phyloP scores from a whole-genome alignment of 495 filamentous ascomycete species.

The Cercophora samala region DNA sequence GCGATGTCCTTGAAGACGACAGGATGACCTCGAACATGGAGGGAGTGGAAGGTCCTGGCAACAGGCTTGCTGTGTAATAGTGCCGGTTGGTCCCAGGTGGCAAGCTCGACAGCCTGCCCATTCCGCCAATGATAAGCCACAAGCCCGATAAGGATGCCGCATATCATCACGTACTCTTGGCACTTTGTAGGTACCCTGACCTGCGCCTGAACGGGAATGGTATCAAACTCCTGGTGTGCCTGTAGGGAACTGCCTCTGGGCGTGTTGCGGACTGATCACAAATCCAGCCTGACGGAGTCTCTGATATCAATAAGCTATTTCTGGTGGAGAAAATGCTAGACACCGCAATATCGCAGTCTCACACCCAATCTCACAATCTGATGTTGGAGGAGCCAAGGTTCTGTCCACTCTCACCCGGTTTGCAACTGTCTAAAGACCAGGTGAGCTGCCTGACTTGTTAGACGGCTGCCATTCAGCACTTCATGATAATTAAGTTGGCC shows the following conservation, averaged over 20 bases:
- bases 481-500: neutral
- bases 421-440: neutral
- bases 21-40: neutral
- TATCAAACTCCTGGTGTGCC: slow-evolving; percentile 10
- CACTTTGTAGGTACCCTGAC: slow-evolving; percentile 16
- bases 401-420: neutral
- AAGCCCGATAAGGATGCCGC: slow-evolving; percentile 21
- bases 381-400: neutral
- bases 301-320: neutral
- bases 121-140: slow-evolving; percentile 21
- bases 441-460: neutral
- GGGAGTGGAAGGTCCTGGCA: neutral
- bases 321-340: neutral
- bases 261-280: slow-evolving; percentile 9
- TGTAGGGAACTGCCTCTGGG: neutral
- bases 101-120: neutral
- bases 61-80: neutral
- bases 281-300: slow-evolving; percentile 9
- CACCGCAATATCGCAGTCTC: neutral
- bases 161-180: slow-evolving; percentile 22
- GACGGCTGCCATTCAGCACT: neutral
- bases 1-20: neutral
- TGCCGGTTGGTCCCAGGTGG: neutral
- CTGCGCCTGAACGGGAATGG: neutral
- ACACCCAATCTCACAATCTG: neutral